Conservation (phyloP, 164 flowering plant species). For the Berberis thunbergii region DNA sequence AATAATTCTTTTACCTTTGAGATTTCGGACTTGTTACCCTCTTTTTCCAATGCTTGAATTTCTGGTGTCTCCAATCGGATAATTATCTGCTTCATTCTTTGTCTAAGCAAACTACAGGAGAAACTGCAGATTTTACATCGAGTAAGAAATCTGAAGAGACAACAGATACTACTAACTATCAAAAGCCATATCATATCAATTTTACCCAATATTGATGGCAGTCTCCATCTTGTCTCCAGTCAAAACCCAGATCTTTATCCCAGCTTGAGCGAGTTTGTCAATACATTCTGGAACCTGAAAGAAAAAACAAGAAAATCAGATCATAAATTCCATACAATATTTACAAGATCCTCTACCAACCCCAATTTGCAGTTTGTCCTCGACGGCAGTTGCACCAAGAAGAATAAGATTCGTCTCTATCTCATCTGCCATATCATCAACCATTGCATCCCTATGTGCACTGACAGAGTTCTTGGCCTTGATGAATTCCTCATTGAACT, state of each 20-base stretch:
- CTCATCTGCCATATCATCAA: slow-evolving; percentile 60
- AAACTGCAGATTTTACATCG: slow-evolving; percentile 38
- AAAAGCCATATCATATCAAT: neutral
- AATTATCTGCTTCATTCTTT: slow-evolving; percentile 85
- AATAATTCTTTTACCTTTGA: slow-evolving; percentile 34
- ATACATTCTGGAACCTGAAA: slow-evolving; percentile 88
- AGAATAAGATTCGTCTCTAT: slow-evolving; percentile 84
- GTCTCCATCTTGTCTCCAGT: slow-evolving; percentile 99
- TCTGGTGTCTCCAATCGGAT: slow-evolving; percentile 60
- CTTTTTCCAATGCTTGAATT: slow-evolving; percentile 57
- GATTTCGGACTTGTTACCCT: slow-evolving; percentile 49
- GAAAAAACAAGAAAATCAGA: neutral
- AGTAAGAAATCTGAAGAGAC: slow-evolving; percentile 18
- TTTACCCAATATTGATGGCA: slow-evolving; percentile 95
- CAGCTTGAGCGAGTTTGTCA: slow-evolving; percentile 94
- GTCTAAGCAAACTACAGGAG: slow-evolving; percentile 91
- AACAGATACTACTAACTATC: neutral
- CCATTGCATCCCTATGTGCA: slow-evolving; percentile 55
- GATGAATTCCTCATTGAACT: slow-evolving; percentile 41
- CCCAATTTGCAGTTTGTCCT: slow-evolving; percentile 98
- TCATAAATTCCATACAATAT: neutral
- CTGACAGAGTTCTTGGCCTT: slow-evolving; percentile 74
- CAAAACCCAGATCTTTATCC: slow-evolving; percentile 94
- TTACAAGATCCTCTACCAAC: slow-evolving; percentile 28
- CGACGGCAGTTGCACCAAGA: slow-evolving; percentile 97